Evolutionary conservation across 169 alveolate species (phyloP).

Genomic region (Cryptosporidium xiaoi): DNA sequence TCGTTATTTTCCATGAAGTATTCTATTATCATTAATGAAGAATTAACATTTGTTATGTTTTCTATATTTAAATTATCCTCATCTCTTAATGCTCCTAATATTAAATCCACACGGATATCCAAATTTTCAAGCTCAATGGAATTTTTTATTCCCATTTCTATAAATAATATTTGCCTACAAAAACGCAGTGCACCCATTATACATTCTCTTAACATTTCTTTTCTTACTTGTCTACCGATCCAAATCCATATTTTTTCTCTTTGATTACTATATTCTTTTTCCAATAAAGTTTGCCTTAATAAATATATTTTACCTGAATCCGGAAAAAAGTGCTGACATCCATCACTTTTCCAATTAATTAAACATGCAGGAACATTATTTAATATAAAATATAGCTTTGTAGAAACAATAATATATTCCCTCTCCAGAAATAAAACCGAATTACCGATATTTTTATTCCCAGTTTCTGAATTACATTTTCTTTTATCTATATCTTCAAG

Average conservation of each 20-base stretch:
- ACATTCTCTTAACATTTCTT: slow-evolving; percentile 12
- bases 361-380: slow-evolving; percentile 19
- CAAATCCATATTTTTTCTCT: slow-evolving; percentile 64
- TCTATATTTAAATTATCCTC: background rate
- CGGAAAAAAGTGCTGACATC: background rate
- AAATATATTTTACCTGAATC: slow-evolving; percentile 29
- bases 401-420: slow-evolving; percentile 23
- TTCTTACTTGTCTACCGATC: slow-evolving; percentile 33
- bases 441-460: background rate
- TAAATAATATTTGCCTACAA: slow-evolving; percentile 50
- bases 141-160: slow-evolving; percentile 6
- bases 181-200: slow-evolving; percentile 34
- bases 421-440: slow-evolving; percentile 5
- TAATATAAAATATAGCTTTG: slow-evolving; percentile 15
- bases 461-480: background rate
- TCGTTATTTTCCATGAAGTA: slow-evolving; percentile 48
- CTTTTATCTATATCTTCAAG: too few species aligned
- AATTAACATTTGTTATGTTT: slow-evolving; percentile 8
- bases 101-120: slow-evolving; percentile 30
- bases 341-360: slow-evolving; percentile 63
- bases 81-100: slow-evolving; percentile 26
- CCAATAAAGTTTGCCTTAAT: slow-evolving; percentile 44
- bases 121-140: slow-evolving; percentile 49
- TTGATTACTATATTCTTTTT: background rate
- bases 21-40: slow-evolving; percentile 20